These are phyloP conservation scores for Apiotrichum montevideense DNA, from an alignment of 1,284 basidiomycete species.

Conservation along the genomic window DNA sequence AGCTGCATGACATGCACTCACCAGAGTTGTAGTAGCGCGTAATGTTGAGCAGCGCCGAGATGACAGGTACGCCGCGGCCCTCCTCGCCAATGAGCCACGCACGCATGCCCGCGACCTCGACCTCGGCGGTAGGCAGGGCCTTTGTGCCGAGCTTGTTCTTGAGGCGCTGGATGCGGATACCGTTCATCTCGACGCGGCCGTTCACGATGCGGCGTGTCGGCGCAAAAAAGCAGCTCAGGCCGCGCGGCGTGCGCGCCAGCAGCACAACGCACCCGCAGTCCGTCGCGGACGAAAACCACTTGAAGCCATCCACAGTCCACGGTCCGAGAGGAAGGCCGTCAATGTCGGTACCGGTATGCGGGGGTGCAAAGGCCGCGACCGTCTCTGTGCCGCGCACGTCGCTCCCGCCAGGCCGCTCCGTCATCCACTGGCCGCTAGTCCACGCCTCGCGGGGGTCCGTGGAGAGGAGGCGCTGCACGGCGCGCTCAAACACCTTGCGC, in stretches of 20 bases:
- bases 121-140: conserved; percentile 68
- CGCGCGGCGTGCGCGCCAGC: conserved; percentile 36
- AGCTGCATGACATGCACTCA: background rate
- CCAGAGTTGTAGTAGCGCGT: conserved; percentile 56
- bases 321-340: conserved; percentile 16
- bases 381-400: conserved; percentile 73
- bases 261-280: conserved; percentile 46
- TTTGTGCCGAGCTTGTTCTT: conserved; percentile 77
- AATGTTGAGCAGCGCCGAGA: conserved; percentile 67
- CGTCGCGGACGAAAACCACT: conserved; percentile 79
- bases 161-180: conserved; percentile 63
- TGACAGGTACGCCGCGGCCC: conserved; percentile 62
- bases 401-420: conserved; percentile 69
- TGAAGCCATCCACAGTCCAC: conserved; percentile 58
- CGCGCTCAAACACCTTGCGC: conserved; percentile 3
- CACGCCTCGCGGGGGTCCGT: conserved; percentile 57
- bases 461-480: conserved; percentile 8
- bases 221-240: conserved; percentile 62
- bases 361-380: conserved; percentile 8
- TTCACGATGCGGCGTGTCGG: conserved; percentile 51
- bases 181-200: conserved; percentile 52
- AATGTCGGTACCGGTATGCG: conserved; percentile 1
- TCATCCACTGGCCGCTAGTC: conserved; percentile 79
- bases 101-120: conserved; percentile 58
- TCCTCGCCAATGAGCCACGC: conserved; percentile 61